These are phyloP conservation scores for Lepiota venenata DNA, from an alignment of 768 basidiomycete genomes.

Conservation along the genomic window DNA sequence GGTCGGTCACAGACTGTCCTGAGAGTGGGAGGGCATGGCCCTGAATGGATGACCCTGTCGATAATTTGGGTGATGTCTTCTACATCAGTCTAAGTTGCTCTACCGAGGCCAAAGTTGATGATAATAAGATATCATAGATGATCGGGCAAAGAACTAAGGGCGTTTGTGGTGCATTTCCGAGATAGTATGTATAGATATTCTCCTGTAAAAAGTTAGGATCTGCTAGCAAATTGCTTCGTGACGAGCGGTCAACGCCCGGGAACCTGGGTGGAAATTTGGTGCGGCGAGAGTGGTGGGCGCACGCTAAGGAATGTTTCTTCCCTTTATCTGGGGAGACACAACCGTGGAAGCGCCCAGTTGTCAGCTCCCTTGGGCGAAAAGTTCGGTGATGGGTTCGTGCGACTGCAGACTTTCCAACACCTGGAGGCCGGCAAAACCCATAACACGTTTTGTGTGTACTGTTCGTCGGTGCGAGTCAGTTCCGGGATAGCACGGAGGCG, in stretches of 20 bases:
- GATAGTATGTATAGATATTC: too few relatives aligned
- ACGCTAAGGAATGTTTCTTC: not conserved
- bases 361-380: not conserved
- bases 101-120: too few relatives aligned
- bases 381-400: not conserved
- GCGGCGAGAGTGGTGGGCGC: not conserved
- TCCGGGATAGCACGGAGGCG: too few relatives aligned
- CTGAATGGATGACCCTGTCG: not conserved
- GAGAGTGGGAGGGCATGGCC: slow-evolving; percentile 1
- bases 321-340: not conserved
- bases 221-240: too few relatives aligned
- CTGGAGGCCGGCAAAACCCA: slow-evolving; percentile 5
- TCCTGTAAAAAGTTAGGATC: too few relatives aligned
- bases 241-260: not conserved
- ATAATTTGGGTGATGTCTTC: slow-evolving; percentile 5
- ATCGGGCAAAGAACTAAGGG: too few relatives aligned
- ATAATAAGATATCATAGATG: too few relatives aligned
- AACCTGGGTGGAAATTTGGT: not conserved
- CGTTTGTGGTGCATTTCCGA: too few relatives aligned
- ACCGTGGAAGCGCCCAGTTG: not conserved
- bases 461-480: not conserved
- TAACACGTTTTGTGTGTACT: not conserved
- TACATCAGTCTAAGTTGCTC: too few relatives aligned
- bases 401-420: slow-evolving; percentile 6
- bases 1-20: slow-evolving; percentile 11